phyloP scores from a whole-genome alignment of 345 rosid genomes.

The Eucalyptus dawsonii region DNA sequence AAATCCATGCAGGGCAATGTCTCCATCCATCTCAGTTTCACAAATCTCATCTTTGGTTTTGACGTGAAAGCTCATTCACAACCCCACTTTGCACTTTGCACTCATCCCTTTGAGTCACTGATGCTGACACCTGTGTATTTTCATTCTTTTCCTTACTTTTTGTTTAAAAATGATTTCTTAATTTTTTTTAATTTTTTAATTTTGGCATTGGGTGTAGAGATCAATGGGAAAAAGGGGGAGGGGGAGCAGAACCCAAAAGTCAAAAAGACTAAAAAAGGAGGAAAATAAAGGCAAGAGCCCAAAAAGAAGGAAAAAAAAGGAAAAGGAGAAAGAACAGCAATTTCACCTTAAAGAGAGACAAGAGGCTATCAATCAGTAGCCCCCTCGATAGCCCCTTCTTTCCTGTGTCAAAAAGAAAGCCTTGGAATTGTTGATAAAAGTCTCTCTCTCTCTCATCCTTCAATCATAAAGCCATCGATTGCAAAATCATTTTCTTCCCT shows the following conservation, averaged over 20 bases:
- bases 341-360: conserved; percentile 9
- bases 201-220: background rate
- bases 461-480: conserved; percentile 28
- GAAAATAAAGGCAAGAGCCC: background rate
- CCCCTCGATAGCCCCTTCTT: background rate
- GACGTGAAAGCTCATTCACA: conserved; percentile 8
- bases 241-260: background rate
- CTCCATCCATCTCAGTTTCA: background rate
- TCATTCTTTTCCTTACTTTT: background rate
- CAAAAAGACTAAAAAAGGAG: background rate
- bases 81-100: background rate
- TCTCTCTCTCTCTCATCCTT: background rate
- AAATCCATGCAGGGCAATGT: background rate
- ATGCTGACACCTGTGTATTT: background rate
- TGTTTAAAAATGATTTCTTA: accelerated
- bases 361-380: background rate
- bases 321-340: background rate
- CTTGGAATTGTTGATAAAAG: background rate
- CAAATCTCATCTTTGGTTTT: background rate
- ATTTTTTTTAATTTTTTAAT: background rate
- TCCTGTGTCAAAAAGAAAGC: background rate
- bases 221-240: background rate
- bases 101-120: background rate
- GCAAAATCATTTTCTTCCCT: conserved; percentile 14
- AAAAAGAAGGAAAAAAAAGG: background rate